A percentile compares a stretch with the other conserved stretches of the same genome.
Evolutionary conservation across 768 basidiomycete species (phyloP).

Genomic region (Termitomyces sp.): DNA sequence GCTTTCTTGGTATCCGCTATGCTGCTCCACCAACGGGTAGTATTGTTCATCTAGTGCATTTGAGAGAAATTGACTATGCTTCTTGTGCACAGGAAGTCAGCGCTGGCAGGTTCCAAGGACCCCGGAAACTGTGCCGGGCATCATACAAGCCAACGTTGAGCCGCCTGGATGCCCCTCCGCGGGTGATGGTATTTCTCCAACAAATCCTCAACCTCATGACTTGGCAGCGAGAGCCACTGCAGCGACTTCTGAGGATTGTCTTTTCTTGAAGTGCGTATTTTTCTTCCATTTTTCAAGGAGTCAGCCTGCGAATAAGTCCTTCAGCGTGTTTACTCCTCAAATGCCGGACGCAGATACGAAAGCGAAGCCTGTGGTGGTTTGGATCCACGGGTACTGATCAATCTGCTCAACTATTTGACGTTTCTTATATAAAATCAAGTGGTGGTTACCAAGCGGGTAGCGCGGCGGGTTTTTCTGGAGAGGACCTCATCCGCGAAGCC

Average conservation of each 20-base stretch:
- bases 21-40: slow-evolving; percentile 44
- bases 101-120: slow-evolving; percentile 30
- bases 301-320: neutral
- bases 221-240: neutral
- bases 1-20: slow-evolving; percentile 42
- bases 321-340: slow-evolving; percentile 33
- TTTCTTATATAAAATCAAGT: slow-evolving; percentile 9
- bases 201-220: slow-evolving; percentile 24
- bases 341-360: slow-evolving; percentile 16
- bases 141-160: slow-evolving; percentile 27
- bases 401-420: neutral
- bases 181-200: slow-evolving; percentile 20
- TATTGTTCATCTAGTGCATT: neutral
- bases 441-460: slow-evolving; percentile 28
- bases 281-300: neutral
- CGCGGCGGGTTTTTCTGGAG: slow-evolving; percentile 24
- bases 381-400: slow-evolving; percentile 34
- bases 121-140: slow-evolving; percentile 20
- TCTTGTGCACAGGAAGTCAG: slow-evolving; percentile 18
- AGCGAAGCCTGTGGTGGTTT: slow-evolving; percentile 34
- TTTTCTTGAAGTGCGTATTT: slow-evolving; percentile 31
- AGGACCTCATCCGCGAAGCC: slow-evolving; percentile 31
- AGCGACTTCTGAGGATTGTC: slow-evolving; percentile 31
- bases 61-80: neutral
- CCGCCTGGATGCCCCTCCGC: slow-evolving; percentile 28